Conservation (phyloP, 768 basidiomycete genomes). For the Termitomyces sp. region DNA sequence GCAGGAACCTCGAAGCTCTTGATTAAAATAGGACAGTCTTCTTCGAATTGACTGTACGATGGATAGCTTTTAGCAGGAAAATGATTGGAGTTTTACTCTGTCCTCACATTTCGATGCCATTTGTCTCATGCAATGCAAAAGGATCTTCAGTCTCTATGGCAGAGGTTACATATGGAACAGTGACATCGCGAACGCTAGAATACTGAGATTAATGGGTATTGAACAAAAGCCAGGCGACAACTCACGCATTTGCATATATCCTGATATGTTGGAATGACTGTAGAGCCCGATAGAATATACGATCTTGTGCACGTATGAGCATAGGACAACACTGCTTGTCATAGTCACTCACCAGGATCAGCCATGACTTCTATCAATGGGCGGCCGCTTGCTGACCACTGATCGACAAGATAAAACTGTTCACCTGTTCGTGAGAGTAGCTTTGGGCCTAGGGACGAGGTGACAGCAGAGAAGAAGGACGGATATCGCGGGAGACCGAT, state of each 20-base stretch:
- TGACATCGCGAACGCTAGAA: conserved; percentile 61
- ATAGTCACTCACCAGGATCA: conserved; percentile 53
- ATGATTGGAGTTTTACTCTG: neutral
- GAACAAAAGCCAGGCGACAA: conserved; percentile 4
- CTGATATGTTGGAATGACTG: conserved; percentile 59
- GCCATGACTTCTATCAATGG: conserved; percentile 74
- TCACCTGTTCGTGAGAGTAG: conserved; percentile 77
- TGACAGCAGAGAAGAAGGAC: conserved; percentile 50
- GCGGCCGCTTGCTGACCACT: conserved; percentile 63
- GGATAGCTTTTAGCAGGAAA: neutral
- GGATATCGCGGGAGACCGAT: conserved; percentile 67
- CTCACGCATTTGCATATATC: conserved; percentile 80
- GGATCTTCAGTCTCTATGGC: conserved; percentile 66
- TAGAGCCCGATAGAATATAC: conserved; percentile 73
- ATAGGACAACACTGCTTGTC: neutral
- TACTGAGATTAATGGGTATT: neutral
- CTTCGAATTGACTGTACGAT: conserved; percentile 44
- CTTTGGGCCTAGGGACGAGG: conserved; percentile 55
- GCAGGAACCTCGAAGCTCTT: conserved; percentile 44
- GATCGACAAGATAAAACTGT: conserved; percentile 71
- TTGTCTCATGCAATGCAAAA: conserved; percentile 50
- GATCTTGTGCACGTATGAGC: conserved; percentile 34
- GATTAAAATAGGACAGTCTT: conserved; percentile 54
- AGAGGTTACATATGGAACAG: conserved; percentile 80
- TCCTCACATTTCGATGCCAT: conserved; percentile 59